Conservation (phyloP, 768 basidiomycete species). For the Porpolomopsis calyptriformis region DNA sequence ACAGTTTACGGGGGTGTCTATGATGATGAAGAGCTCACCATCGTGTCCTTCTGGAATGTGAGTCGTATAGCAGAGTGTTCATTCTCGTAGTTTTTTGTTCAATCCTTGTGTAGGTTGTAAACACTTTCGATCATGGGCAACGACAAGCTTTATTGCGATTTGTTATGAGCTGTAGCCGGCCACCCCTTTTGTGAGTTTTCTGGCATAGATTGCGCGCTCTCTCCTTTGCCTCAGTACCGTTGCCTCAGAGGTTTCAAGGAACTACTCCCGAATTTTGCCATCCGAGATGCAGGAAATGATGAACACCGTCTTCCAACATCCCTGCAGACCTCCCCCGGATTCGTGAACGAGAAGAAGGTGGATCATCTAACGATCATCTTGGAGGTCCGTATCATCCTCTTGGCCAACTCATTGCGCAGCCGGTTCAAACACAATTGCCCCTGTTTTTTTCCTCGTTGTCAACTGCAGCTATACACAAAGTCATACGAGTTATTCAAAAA, state of each 20-base stretch:
- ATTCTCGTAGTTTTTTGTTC: not conserved
- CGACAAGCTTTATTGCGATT: conserved; percentile 72
- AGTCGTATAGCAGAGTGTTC: conserved; percentile 10
- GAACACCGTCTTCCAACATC: conserved; percentile 58
- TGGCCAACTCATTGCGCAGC: too few relatives aligned
- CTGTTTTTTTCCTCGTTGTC: too few relatives aligned
- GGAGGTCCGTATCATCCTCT: not conserved
- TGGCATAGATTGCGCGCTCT: not conserved
- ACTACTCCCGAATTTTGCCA: conserved; percentile 78
- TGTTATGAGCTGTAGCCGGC: conserved; percentile 85
- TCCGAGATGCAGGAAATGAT: conserved; percentile 72
- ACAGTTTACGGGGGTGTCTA: conserved; percentile 80
- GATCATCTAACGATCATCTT: conserved; percentile 3
- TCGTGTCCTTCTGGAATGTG: conserved; percentile 77
- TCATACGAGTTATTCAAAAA: too few relatives aligned
- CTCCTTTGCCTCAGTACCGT: conserved; percentile 2
- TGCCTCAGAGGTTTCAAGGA: conserved; percentile 66
- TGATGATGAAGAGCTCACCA: conserved; percentile 58
- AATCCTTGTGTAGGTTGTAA: conserved; percentile 45
- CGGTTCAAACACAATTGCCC: too few relatives aligned
- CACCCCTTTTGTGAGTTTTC: conserved; percentile 63
- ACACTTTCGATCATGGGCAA: conserved; percentile 71
- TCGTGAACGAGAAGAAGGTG: conserved; percentile 87
- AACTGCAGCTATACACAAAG: too few relatives aligned
- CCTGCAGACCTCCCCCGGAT: conserved; percentile 85